These are phyloP conservation scores for Chimonanthus praecox DNA, from an alignment of 164 flowering plant species.

Conservation along the genomic window DNA sequence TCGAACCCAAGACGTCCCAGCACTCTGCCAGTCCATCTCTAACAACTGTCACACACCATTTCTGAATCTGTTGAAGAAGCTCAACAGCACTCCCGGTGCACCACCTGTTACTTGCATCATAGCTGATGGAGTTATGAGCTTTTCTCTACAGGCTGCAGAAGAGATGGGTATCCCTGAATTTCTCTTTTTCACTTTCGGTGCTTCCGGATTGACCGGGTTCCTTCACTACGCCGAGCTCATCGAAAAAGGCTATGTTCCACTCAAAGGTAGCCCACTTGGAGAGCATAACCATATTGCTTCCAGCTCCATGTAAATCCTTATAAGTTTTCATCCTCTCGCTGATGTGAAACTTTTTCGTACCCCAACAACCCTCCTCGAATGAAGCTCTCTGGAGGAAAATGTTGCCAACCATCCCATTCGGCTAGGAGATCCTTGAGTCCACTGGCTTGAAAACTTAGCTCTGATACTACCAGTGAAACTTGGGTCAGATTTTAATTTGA, in stretches of 20 bases:
- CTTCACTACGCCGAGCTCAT: conserved; percentile 21
- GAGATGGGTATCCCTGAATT: conserved; percentile 33
- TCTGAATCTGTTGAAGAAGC: conserved; percentile 14
- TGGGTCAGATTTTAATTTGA: no score
- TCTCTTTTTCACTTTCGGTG: conserved; percentile 35
- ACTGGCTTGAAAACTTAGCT: no score
- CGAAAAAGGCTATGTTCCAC: conserved; percentile 29
- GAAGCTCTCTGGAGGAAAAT: no score
- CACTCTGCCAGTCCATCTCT: conserved; percentile 23
- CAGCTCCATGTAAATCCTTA: no score
- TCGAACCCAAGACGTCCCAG: conserved; percentile 38
- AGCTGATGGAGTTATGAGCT: conserved; percentile 41
- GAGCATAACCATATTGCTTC: no score
- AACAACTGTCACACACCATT: conserved; percentile 26
- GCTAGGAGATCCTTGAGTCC: no score
- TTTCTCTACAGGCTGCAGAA: conserved; percentile 33
- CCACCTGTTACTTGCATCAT: conserved; percentile 42
- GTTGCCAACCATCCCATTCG: no score
- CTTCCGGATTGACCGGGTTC: conserved; percentile 37
- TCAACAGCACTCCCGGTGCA: not conserved
- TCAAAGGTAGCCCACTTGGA: conserved; percentile 29
- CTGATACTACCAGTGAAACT: no score
- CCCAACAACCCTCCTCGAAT: no score
- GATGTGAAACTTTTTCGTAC: no score
- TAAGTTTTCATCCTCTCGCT: no score